Percentiles rank a stretch among this genome's conserved stretches.
Evolutionary conservation across 139 green algal genomes (phyloP).

Genomic region (Gonium pectorale): DNA sequence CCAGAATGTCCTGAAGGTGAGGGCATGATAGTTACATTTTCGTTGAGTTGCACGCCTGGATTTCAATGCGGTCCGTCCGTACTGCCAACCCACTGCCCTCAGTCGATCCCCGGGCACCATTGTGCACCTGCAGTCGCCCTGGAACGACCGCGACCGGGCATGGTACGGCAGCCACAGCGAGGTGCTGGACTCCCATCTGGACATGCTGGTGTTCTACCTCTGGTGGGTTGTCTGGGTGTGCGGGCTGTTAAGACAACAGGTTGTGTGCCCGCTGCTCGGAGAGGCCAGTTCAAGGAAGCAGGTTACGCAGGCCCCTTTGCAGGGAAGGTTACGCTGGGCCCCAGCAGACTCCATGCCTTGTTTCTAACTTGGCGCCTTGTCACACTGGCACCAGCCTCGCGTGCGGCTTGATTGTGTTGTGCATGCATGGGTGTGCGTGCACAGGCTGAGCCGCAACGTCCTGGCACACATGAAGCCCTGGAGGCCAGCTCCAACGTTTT

Average conservation of each 20-base stretch:
- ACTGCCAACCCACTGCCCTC: no score
- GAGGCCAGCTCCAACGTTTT: neutral
- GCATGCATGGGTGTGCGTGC: neutral
- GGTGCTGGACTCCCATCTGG: conserved; percentile 13
- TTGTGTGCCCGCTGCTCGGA: neutral
- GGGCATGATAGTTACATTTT: no score
- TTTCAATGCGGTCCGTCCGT: no score
- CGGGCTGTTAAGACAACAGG: no score
- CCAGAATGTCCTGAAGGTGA: neutral
- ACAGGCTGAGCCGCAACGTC: conserved; percentile 31
- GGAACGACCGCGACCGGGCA: conserved; percentile 10
- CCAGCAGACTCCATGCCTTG: no score
- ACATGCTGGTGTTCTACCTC: conserved; percentile 37
- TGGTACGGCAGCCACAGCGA: neutral
- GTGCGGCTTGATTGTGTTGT: neutral
- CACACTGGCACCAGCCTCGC: neutral
- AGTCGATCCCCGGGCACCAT: no score
- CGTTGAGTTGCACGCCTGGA: no score
- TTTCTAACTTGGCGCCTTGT: neutral
- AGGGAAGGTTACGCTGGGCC: no score
- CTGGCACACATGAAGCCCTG: conserved; percentile 5
- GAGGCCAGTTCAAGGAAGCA: no score
- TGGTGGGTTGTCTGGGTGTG: conserved; percentile 17
- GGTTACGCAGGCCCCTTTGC: no score
- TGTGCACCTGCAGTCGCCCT: no score